A percentile compares a stretch with the other conserved stretches of the same genome.
Conservation (phyloP, 1,139 yeast genomes). For the Sugiyamaella paludigena region DNA sequence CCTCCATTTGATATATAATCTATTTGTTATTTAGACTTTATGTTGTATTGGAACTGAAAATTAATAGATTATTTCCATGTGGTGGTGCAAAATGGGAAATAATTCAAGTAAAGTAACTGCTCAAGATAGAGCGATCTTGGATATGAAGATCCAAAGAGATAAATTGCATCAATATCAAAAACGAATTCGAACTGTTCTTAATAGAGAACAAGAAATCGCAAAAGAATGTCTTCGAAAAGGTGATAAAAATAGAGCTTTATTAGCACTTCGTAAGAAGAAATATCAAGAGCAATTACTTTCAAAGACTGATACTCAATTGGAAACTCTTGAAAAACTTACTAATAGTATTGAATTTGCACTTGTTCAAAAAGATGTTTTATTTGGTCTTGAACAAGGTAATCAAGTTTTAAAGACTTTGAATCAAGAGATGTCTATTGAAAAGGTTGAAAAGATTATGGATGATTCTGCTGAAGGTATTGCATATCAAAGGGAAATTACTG, state of each 20-base stretch:
- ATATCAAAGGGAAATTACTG: slow-evolving; percentile 62
- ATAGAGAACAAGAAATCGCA: slow-evolving; percentile 59
- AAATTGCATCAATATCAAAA: slow-evolving; percentile 72
- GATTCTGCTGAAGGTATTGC: slow-evolving; percentile 78
- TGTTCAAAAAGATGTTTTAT: slow-evolving; percentile 79
- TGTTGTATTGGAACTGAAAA: too few relatives aligned
- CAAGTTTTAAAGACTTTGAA: slow-evolving; percentile 70
- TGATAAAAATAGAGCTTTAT: slow-evolving; percentile 59
- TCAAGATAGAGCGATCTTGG: slow-evolving; percentile 82
- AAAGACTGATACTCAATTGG: slow-evolving; percentile 74
- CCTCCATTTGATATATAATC: too few relatives aligned
- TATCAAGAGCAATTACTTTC: slow-evolving; percentile 70
- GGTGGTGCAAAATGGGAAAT: slow-evolving; percentile 42
- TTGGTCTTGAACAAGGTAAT: slow-evolving; percentile 79
- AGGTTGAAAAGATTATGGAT: slow-evolving; percentile 80
- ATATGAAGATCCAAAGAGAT: slow-evolving; percentile 85
- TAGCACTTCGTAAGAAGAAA: slow-evolving; percentile 72
- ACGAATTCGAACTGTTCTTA: slow-evolving; percentile 54
- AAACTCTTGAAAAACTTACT: slow-evolving; percentile 58
- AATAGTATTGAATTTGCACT: slow-evolving; percentile 76
- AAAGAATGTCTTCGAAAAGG: slow-evolving; percentile 53
- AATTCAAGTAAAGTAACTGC: slow-evolving; percentile 55
- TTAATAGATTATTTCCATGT: too few relatives aligned
- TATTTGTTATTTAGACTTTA: too few relatives aligned
- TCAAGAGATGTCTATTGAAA: slow-evolving; percentile 70